Percentiles rank a stretch among this genome's conserved stretches.
phyloP scores from a whole-genome alignment of 306 rosid genomes.

The Trifolium fragiferum region DNA sequence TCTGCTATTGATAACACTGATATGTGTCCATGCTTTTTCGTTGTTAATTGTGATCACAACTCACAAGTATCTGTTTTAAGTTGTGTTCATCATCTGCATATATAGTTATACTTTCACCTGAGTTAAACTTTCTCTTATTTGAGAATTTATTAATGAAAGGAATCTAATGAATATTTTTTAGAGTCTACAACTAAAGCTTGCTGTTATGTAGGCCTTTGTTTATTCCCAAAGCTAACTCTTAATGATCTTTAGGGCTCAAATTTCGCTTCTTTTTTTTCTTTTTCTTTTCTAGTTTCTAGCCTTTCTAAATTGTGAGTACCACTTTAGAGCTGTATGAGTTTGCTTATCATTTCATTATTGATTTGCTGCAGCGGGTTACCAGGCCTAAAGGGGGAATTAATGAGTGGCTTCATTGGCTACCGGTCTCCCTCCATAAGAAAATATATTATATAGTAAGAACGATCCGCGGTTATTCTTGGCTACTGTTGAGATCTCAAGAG shows the following conservation, averaged over 20 bases:
- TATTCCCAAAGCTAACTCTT: conserved; percentile 6
- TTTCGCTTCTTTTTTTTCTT: not conserved
- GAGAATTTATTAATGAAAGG: conserved; percentile 10
- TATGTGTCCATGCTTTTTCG: not conserved
- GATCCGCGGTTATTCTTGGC: conserved; percentile 48
- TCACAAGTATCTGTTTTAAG: not conserved
- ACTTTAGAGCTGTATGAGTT: conserved; percentile 26
- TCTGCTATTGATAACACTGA: not conserved
- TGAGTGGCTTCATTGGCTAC: conserved; percentile 95
- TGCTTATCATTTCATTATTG: conserved; percentile 22
- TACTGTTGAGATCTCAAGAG: conserved; percentile 51
- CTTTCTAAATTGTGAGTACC: not conserved
- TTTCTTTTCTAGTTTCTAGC: not conserved
- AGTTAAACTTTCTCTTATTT: conserved; percentile 17
- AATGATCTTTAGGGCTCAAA: conserved; percentile 1
- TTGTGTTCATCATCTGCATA: not conserved
- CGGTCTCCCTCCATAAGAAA: conserved; percentile 77
- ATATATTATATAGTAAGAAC: conserved; percentile 58
- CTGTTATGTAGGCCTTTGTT: conserved; percentile 19
- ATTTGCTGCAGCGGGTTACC: conserved; percentile 73
- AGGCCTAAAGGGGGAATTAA: conserved; percentile 88
- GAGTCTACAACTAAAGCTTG: not conserved
- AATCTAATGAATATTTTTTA: conserved; percentile 2
- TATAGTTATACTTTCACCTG: not conserved
- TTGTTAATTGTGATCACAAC: not conserved